A percentile compares a stretch with the other conserved stretches of the same genome.
phyloP scores from a whole-genome alignment of 2,329 filamentous ascomycete species.

The Botrytis squamosa region DNA sequence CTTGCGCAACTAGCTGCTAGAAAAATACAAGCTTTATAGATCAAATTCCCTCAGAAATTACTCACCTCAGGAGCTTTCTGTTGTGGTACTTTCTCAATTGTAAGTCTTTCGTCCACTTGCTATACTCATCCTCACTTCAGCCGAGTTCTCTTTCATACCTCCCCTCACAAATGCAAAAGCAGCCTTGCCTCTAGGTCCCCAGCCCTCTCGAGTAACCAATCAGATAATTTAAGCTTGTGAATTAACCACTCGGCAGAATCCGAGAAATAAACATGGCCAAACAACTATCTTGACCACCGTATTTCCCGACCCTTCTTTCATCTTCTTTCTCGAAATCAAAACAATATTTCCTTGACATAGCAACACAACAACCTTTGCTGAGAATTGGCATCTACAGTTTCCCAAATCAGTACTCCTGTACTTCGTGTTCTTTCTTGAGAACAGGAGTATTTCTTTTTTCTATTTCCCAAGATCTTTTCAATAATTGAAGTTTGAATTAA shows the following conservation, averaged over 20 bases:
- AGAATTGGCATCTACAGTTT: neutral
- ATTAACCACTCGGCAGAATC: neutral
- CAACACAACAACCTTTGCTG: neutral
- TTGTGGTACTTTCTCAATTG: neutral
- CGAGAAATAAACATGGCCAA: neutral
- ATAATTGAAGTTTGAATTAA: neutral
- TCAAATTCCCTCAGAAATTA: too few species aligned
- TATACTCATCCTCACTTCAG: neutral
- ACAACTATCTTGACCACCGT: neutral
- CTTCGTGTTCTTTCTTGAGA: neutral
- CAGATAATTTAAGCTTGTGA: neutral
- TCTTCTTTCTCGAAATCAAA: neutral
- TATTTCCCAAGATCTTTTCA: neutral
- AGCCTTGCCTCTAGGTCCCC: neutral
- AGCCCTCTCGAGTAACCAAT: neutral
- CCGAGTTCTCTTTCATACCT: neutral
- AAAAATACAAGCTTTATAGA: neutral
- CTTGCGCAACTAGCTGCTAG: neutral
- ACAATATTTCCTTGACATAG: neutral
- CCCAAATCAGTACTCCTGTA: neutral
- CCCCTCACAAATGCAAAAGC: neutral
- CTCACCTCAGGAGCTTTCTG: too few species aligned
- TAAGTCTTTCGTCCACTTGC: neutral
- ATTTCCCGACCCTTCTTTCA: neutral
- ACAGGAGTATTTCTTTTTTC: neutral